phyloP scores from a whole-genome alignment of 345 rosid species.

The Corchorus capsularis region DNA sequence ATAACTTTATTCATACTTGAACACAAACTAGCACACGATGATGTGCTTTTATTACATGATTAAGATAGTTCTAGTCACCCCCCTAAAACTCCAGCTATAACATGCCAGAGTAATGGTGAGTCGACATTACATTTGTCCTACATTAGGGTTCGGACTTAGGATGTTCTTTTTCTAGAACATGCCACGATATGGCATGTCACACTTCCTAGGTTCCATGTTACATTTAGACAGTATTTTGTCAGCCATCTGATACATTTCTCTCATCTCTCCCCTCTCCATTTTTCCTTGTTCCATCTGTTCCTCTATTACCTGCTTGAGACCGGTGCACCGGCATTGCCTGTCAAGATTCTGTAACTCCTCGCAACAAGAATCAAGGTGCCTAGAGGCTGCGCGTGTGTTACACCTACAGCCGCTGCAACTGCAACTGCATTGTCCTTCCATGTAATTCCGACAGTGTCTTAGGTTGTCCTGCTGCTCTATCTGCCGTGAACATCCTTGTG shows the following conservation, averaged over 20 bases:
- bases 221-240: background rate
- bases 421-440: background rate
- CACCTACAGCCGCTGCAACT: background rate
- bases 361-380: constrained; percentile 8
- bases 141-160: background rate
- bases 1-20: no score
- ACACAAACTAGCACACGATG: background rate
- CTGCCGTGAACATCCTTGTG: no score
- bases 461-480: no score
- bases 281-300: constrained; percentile 15
- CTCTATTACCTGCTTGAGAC: background rate
- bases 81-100: background rate
- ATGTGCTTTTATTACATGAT: background rate
- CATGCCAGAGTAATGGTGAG: background rate
- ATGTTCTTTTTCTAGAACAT: background rate
- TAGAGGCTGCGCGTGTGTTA: background rate
- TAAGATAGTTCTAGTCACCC: background rate
- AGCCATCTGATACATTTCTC: background rate
- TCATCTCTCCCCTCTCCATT: background rate
- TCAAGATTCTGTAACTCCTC: background rate
- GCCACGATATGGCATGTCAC: background rate
- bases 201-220: background rate
- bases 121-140: background rate
- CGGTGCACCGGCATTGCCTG: background rate
- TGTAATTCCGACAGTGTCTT: no score